Conservation (phyloP, 169 alveolate genomes). For the Eimeria praecox region DNA sequence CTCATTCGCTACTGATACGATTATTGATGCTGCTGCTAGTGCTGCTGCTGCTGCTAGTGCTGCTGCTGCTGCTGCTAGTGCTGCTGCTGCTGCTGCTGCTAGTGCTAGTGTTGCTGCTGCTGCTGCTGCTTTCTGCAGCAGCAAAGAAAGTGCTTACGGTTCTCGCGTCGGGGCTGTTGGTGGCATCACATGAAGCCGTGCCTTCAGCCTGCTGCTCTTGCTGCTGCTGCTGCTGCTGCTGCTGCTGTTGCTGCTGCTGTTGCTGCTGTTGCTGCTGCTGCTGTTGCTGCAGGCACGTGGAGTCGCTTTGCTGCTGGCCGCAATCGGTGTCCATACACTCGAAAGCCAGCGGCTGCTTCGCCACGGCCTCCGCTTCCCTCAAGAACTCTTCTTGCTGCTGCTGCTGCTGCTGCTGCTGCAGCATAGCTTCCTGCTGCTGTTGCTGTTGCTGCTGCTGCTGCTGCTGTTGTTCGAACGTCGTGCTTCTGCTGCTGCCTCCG, state of each 20-base stretch:
- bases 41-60: too few relatives aligned
- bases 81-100: not conserved
- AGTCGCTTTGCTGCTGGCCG: not conserved
- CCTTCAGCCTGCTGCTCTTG: not conserved
- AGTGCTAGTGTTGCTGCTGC: not conserved
- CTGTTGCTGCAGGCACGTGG: not conserved
- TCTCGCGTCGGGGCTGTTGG: slow-evolving; percentile 15
- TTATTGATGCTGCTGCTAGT: too few relatives aligned
- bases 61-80: not conserved
- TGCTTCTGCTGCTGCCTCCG: slow-evolving; percentile 34
- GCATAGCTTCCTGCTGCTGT: not conserved
- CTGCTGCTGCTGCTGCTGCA: slow-evolving; percentile 47
- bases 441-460: slow-evolving; percentile 56
- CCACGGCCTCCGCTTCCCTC: slow-evolving; percentile 24
- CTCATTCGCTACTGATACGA: too few relatives aligned
- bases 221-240: slow-evolving; percentile 37
- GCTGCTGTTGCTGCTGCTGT: slow-evolving; percentile 34
- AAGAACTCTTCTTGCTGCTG: slow-evolving; percentile 33
- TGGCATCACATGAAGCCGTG: not conserved
- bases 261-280: slow-evolving; percentile 8
- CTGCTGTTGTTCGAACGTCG: not conserved
- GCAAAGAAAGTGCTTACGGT: not conserved
- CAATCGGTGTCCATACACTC: slow-evolving; percentile 61
- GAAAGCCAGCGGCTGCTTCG: slow-evolving; percentile 3
- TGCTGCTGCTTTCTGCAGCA: not conserved